Evolutionary conservation across 2,329 filamentous ascomycete genomes (phyloP), one percentile per base, ranked within the genome.

Genomic region (Talaromyces marneffei): DNA sequence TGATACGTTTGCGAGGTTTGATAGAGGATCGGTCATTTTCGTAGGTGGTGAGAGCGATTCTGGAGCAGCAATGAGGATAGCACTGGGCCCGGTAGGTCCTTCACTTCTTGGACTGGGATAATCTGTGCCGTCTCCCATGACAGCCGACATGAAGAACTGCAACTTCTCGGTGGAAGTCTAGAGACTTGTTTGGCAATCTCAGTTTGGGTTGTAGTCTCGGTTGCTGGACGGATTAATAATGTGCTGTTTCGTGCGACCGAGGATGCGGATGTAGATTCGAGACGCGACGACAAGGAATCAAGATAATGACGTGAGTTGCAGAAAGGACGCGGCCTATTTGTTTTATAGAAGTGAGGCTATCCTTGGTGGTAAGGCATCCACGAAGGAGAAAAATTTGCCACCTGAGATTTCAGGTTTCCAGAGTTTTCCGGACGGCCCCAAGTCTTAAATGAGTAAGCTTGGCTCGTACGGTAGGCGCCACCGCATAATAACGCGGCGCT

Each of bases 91-190:
- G 63, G 69, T 69, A 31, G 72, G 68, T 69, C 72, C 74, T 75
- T 77, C 74, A 68, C 74, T 77, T 76, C 73, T 69, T 67, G 74
- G 74, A 67, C 74, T 76, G 65, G 74, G 74, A 69, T 77, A 77
- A 68, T 75, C 74, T 71, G 72, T 72, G 56, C 72, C 73, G 70
- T 74, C 74, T 66, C 72, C 72, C 74, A 76, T 76, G 70, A 72
- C 71, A 63, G 57, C 57, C 18, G 61, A 57, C 50, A 63, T 63
- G 48, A 60, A 56, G 46, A 29, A 57, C 39, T 53, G 27, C 33
- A 52, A 50, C 37, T 50, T 61, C 52, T n/a, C 44, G 59, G 50
- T 33, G 29, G 29, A 57, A 46, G 46, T 27, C 59, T 35, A 16
- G 33, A 50, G 40, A 31, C 48, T 48, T 31, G 31, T 42, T 27